Conservation (phyloP, 805 yeast genomes). For the Candida quercuum region DNA sequence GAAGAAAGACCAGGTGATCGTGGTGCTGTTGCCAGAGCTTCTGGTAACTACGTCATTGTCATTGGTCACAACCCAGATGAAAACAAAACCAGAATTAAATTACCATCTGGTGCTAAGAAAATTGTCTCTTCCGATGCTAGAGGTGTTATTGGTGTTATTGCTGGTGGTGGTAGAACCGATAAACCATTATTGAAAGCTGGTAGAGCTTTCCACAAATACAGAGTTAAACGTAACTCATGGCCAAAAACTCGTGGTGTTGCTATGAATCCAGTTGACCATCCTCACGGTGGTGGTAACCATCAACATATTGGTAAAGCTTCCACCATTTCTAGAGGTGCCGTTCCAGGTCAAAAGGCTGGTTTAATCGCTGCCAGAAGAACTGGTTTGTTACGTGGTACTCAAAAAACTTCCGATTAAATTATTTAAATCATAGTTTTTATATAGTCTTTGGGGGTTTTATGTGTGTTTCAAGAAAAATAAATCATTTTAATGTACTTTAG, state of each 20-base stretch:
- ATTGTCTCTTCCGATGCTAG: conserved; percentile 91
- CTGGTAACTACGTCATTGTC: conserved; percentile 98
- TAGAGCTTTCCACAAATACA: conserved; percentile 99
- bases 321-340: conserved; percentile 98
- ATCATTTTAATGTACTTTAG: conserved; percentile 18
- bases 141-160: conserved; percentile 99
- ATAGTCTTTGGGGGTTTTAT: conserved; percentile 19
- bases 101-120: conserved; percentile 99
- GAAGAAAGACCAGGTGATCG: conserved; percentile 99
- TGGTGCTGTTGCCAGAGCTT: conserved; percentile 99
- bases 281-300: conserved; percentile 99
- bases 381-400: conserved; percentile 99
- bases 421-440: conserved; percentile 19
- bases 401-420: conserved; percentile 75
- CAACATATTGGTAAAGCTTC: conserved; percentile 99
- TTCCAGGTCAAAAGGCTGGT: conserved; percentile 99
- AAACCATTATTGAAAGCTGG: conserved; percentile 99
- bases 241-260: conserved; percentile 99
- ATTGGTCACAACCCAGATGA: conserved; percentile 99
- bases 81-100: conserved; percentile 98
- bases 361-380: conserved; percentile 99
- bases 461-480: conserved; percentile 16
- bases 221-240: conserved; percentile 99
- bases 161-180: conserved; percentile 99
- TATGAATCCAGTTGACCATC: conserved; percentile 99